A percentile compares a stretch with the other conserved stretches of the same genome.
Evolutionary conservation across 2,329 filamentous ascomycete species (phyloP).

Genomic region (Botryotinia globosa): DNA sequence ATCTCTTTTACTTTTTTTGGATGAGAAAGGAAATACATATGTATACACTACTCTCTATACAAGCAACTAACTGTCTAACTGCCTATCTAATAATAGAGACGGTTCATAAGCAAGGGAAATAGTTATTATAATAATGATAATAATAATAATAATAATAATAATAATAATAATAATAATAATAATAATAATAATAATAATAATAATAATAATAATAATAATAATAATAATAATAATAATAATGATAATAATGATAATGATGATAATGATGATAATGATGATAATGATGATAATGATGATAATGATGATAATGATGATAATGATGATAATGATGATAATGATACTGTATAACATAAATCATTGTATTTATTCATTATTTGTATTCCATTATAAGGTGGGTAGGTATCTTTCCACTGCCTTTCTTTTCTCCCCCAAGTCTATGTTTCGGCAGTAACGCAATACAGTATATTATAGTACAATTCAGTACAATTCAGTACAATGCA

Average conservation of each 20-base stretch:
- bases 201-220: too few species aligned
- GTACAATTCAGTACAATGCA: neutral
- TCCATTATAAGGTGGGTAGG: neutral
- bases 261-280: too few species aligned
- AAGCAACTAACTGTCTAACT: neutral
- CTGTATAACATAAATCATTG: neutral
- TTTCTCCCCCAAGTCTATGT: neutral
- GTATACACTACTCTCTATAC: neutral
- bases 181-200: too few species aligned
- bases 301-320: too few species aligned
- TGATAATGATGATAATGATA: too few species aligned
- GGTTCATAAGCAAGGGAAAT: neutral
- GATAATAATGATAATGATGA: too few species aligned
- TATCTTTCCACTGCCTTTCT: neutral
- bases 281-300: too few species aligned
- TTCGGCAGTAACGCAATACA: neutral
- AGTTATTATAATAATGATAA: neutral
- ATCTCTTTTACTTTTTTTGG: neutral
- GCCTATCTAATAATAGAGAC: accelerated
- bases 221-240: too few species aligned
- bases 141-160: too few species aligned
- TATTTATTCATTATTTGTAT: neutral
- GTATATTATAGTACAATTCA: neutral
- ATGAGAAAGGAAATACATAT: neutral
- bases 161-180: too few species aligned